These are phyloP conservation scores for Apodospora peruviana DNA, from an alignment of 495 filamentous ascomycete species.

Conservation along the genomic window DNA sequence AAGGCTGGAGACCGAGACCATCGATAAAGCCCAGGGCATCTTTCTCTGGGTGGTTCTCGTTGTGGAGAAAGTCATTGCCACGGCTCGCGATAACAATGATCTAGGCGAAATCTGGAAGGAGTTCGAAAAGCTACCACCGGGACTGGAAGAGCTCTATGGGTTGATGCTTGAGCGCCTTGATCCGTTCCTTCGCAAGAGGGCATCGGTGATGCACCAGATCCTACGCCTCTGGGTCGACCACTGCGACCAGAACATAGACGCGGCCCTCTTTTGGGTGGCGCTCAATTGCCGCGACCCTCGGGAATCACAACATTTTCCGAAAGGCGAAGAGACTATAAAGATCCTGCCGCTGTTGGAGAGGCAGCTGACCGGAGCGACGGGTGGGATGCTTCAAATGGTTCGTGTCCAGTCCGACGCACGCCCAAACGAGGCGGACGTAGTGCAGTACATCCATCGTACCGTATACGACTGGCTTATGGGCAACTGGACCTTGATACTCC, in stretches of 20 bases:
- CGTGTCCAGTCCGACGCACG: no score
- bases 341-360: background rate
- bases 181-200: background rate
- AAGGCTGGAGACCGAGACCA: background rate
- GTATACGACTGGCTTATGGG: conserved; percentile 1
- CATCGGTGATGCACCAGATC: background rate
- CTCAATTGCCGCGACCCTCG: background rate
- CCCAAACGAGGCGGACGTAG: no score
- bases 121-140: background rate
- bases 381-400: background rate
- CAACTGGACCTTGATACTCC: no score
- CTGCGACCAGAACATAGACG: background rate
- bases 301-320: background rate
- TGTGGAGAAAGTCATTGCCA: background rate
- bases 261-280: background rate
- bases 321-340: background rate
- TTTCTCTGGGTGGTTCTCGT: conserved; percentile 10
- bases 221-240: background rate
- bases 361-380: background rate
- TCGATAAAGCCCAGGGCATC: conserved; percentile 1
- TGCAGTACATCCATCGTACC: conserved; percentile 1
- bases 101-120: background rate
- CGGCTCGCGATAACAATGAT: background rate
- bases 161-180: background rate
- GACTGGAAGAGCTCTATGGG: background rate